Evolutionary conservation across 176 grass and related monocot genomes (phyloP).

Genomic region (Oryza rufipogon): DNA sequence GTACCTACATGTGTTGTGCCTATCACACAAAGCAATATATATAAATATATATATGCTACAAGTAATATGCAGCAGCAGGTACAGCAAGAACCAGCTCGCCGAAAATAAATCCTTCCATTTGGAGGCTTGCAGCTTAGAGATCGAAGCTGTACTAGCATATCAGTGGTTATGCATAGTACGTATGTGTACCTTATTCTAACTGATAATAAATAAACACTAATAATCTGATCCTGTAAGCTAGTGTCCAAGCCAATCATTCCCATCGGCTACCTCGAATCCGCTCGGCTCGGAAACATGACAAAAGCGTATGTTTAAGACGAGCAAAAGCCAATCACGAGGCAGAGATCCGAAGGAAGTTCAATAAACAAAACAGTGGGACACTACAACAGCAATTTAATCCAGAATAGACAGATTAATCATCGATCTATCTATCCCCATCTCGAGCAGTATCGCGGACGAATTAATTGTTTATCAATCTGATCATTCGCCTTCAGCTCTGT

Average conservation of each 20-base stretch:
- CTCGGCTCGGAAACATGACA: slow-evolving; percentile 37
- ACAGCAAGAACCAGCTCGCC: slow-evolving; percentile 16
- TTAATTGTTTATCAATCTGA: slow-evolving; percentile 10
- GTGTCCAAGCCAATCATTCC: slow-evolving; percentile 55
- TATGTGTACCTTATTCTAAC: slow-evolving; percentile 29
- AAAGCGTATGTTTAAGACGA: slow-evolving; percentile 35
- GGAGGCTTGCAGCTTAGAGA: slow-evolving; percentile 27
- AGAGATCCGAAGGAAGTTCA: not conserved
- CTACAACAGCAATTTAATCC: not conserved
- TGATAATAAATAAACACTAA: not conserved
- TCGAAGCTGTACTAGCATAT: slow-evolving; percentile 9
- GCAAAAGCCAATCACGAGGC: slow-evolving; percentile 34
- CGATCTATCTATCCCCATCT: not conserved
- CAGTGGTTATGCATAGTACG: not conserved
- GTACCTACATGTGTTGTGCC: not conserved
- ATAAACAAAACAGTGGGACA: not conserved
- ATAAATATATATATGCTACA: not conserved
- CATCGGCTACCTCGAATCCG: slow-evolving; percentile 37
- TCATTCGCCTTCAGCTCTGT: not conserved
- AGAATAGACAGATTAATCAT: not conserved
- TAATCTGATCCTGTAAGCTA: slow-evolving; percentile 10
- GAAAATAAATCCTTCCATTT: slow-evolving; percentile 47
- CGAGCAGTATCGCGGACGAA: not conserved
- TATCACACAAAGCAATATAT: not conserved
- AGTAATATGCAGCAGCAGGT: not conserved